These are phyloP conservation scores for Leptographium procerum DNA, from an alignment of 2,329 filamentous ascomycete genomes.

Conservation along the genomic window DNA sequence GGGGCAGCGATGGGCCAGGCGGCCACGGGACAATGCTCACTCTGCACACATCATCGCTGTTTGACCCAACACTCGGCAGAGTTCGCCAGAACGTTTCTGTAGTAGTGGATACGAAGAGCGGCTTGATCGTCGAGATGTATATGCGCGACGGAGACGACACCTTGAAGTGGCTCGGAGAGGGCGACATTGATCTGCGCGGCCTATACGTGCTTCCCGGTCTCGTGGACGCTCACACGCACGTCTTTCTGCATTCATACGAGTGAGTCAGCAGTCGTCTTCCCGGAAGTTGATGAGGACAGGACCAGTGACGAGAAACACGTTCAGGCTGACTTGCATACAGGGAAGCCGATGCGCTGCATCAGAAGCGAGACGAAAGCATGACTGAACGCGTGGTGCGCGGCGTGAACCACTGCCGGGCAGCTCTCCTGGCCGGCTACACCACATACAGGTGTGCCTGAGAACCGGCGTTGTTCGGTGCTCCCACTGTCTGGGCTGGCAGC, in stretches of 20 bases:
- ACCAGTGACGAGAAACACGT: background rate
- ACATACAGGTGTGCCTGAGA: conserved; percentile 26
- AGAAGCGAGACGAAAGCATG: conserved; percentile 47
- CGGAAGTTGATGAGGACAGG: background rate
- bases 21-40: background rate
- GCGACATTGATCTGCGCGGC: conserved; percentile 42
- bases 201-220: conserved; percentile 39
- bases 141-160: conserved; percentile 18
- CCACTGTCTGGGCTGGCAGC: background rate
- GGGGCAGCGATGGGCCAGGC: background rate
- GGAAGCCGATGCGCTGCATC: conserved; percentile 29
- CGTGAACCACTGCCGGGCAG: conserved; percentile 38
- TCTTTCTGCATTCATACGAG: conserved; percentile 41
- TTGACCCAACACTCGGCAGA: conserved; percentile 31
- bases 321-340: conserved; percentile 13
- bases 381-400: conserved; percentile 44
- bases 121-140: conserved; percentile 24
- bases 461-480: background rate
- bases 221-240: conserved; percentile 44
- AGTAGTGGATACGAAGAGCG: conserved; percentile 25
- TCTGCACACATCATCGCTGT: conserved; percentile 35
- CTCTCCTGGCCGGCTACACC: conserved; percentile 45
- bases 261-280: conserved; percentile 14
- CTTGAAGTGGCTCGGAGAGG: conserved; percentile 12
- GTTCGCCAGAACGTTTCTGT: conserved; percentile 31